A percentile compares a stretch with the other conserved stretches of the same genome.
These are phyloP conservation scores for Pelargonium nanum DNA, from an alignment of 345 rosid genomes.

Conservation along the genomic window DNA sequence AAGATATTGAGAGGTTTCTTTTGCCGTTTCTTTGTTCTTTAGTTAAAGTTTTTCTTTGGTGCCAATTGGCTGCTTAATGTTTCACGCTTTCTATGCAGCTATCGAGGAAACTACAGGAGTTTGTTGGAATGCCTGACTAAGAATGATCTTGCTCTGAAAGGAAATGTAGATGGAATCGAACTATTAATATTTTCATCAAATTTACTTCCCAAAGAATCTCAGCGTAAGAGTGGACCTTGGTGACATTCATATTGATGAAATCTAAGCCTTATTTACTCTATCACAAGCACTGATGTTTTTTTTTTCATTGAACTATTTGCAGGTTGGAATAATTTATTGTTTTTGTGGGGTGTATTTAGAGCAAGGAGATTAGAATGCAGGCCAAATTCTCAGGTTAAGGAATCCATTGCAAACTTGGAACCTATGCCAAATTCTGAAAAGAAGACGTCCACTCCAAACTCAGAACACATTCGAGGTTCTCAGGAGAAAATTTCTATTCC, in stretches of 20 bases:
- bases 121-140: slow-evolving; percentile 33
- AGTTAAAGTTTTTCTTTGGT: neutral
- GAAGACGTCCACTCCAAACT: neutral
- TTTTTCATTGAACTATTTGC: slow-evolving; percentile 3
- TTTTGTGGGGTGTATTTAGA: slow-evolving; percentile 24
- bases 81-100: slow-evolving; percentile 24
- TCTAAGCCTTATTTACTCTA: neutral
- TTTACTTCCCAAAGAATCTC: slow-evolving; percentile 35
- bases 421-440: neutral
- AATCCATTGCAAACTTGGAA: neutral
- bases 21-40: slow-evolving; percentile 3
- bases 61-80: neutral
- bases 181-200: slow-evolving; percentile 38
- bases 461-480: neutral
- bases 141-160: slow-evolving; percentile 42
- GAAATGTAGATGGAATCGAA: slow-evolving; percentile 32
- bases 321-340: slow-evolving; percentile 21
- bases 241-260: neutral
- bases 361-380: slow-evolving; percentile 2
- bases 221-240: slow-evolving; percentile 27
- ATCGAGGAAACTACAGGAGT: slow-evolving; percentile 26
- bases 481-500: neutral
- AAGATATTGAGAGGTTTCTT: slow-evolving; percentile 33
- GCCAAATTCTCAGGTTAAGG: too few relatives aligned
- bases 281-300: neutral